Base-by-base conservation (phyloP, 306 rosid species). In the Pyrus pyrifolia region DNA sequence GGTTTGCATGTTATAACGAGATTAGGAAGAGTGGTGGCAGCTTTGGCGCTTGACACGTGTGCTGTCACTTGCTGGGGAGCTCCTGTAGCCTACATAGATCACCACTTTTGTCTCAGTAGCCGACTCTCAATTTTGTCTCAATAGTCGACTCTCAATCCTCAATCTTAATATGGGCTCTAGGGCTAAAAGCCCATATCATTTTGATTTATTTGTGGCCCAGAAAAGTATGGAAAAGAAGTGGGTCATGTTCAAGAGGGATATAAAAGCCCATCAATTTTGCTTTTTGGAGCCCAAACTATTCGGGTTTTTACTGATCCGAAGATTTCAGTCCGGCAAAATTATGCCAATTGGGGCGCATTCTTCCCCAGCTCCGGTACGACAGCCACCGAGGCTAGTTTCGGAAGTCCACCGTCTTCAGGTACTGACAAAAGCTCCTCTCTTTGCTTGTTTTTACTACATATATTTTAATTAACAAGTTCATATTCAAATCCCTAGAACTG, bases 11-110 rank as follows among this genome's bases (percentile, higher is more conserved):
- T 69, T 76, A 82, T 79, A 71, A 78, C 51, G 73, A 3, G 65
- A 22, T 49, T 25, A 42, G 44, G 63, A 30, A 18, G 45, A 38
- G 70, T 1, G 69, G 70, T 38, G 83, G 81, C 74, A 52, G 66
- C 40, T 15, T 14, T 12, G 11, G 1, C 2, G 1, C 11, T 13
- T 29, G 85, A 75, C 88, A 80, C 86, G 82, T 76, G 73, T 45
- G 2, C 5, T 5, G 12, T 12, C 15, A 67, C 21, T 35, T 40
- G 19, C 46, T 46, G 51, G 67, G 61, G 25, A 8, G 59, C 2
- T 18, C 83, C 52, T 71, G 67, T 45, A 22, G 4, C 65, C 14
- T 33, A 25, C 27, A 25, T 25, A 25, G 27, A 25, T 25, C 27
- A 1, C 27, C 27, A 25, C 27, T 25, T 25, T 25, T 25, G 27